Evolutionary conservation across 306 rosid species (phyloP).

Genomic region (Abrus precatorius): DNA sequence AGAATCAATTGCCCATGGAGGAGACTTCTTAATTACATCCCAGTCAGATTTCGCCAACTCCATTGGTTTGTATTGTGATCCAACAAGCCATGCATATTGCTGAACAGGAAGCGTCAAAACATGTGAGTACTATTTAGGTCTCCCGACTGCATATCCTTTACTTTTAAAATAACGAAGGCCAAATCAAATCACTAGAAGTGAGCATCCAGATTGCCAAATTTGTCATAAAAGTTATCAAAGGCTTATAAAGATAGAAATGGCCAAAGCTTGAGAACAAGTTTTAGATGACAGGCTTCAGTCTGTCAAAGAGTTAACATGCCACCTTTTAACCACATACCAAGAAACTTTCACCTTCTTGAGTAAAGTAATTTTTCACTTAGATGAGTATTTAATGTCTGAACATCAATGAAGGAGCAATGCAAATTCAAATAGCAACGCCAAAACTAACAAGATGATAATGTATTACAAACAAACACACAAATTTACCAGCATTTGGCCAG

Average conservation of each 20-base stretch:
- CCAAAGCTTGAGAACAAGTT: conserved; percentile 38
- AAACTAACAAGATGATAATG: conserved; percentile 37
- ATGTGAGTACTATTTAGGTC: conserved; percentile 6
- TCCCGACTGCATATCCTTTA: conserved; percentile 26
- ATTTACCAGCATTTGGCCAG: conserved; percentile 92
- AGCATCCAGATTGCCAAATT: conserved; percentile 7
- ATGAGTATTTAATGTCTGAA: conserved; percentile 28
- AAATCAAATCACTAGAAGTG: conserved; percentile 23
- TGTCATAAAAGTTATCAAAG: background rate
- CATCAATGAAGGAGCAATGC: conserved; percentile 10
- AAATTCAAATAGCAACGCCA: conserved; percentile 11
- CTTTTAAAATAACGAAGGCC: conserved; percentile 13
- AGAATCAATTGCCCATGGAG: conserved; percentile 97
- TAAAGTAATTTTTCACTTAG: conserved; percentile 30
- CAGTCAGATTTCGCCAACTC: conserved; percentile 94
- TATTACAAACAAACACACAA: conserved; percentile 17
- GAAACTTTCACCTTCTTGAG: conserved; percentile 19
- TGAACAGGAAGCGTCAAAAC: conserved; percentile 55
- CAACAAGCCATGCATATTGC: conserved; percentile 99
- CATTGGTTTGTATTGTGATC: conserved; percentile 89
- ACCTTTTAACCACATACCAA: conserved; percentile 12
- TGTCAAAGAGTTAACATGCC: conserved; percentile 17
- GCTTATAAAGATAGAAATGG: conserved; percentile 26
- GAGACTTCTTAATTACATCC: conserved; percentile 88
- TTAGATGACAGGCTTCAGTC: conserved; percentile 31